A percentile compares a stretch with the other conserved stretches of the same genome.
phyloP scores from a whole-genome alignment of 2,329 filamentous ascomycete species.

The Paracorniculantispora psalliotae region DNA sequence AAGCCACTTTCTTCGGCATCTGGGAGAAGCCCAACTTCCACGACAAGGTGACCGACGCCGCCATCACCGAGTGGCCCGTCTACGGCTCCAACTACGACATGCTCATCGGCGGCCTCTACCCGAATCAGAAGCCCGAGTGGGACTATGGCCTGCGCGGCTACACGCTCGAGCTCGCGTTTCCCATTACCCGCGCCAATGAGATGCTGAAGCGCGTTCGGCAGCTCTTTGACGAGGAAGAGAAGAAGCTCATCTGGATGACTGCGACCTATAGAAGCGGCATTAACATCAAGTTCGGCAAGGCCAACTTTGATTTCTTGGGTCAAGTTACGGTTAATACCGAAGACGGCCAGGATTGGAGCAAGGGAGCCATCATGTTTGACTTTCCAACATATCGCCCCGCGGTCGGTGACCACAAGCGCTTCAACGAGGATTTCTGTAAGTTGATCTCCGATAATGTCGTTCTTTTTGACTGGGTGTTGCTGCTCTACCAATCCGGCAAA shows the following conservation, averaged over 20 bases:
- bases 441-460: not conserved
- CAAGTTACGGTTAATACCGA: constrained; percentile 44
- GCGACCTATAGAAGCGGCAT: constrained; percentile 47
- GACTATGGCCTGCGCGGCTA: constrained; percentile 43
- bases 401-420: constrained; percentile 40
- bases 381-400: constrained; percentile 44
- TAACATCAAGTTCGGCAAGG: constrained; percentile 48
- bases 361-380: constrained; percentile 50
- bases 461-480: too few relatives aligned
- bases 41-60: constrained; percentile 42
- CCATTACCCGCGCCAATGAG: constrained; percentile 43
- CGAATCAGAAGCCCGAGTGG: constrained; percentile 43
- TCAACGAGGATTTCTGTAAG: constrained; percentile 46
- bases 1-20: constrained; percentile 43
- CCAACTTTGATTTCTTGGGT: constrained; percentile 44
- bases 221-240: constrained; percentile 43
- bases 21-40: constrained; percentile 50
- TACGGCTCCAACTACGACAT: constrained; percentile 52
- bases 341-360: constrained; percentile 43
- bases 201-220: constrained; percentile 44
- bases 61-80: constrained; percentile 43
- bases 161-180: constrained; percentile 48
- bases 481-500: too few relatives aligned
- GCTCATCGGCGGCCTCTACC: constrained; percentile 47
- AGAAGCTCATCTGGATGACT: constrained; percentile 41